phyloP scores from a whole-genome alignment of 2,329 filamentous ascomycete genomes.

The Alternaria triticina region DNA sequence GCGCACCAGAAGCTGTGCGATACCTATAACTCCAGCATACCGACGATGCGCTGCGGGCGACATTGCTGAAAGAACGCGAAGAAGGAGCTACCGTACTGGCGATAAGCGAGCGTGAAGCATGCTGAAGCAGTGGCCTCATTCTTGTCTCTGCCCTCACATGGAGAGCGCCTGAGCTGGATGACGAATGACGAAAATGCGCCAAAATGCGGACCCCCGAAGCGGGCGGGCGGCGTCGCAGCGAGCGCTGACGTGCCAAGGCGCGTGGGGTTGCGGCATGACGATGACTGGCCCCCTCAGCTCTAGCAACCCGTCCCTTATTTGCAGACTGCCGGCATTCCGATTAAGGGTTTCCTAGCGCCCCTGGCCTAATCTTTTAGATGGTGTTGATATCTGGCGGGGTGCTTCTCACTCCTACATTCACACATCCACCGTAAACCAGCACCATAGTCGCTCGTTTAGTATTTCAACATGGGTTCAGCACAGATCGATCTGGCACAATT shows the following conservation, averaged over 20 bases:
- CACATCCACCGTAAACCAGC: not conserved
- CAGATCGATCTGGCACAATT: constrained; percentile 47
- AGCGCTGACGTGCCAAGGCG: constrained; percentile 37
- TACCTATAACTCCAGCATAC: constrained; percentile 41
- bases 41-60: constrained; percentile 20
- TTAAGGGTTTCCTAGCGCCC: constrained; percentile 22
- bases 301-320: constrained; percentile 5
- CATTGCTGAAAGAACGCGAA: constrained; percentile 16
- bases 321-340: constrained; percentile 28
- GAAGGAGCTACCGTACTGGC: constrained; percentile 21
- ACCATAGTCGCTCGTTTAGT: not conserved
- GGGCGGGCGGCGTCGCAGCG: constrained; percentile 15
- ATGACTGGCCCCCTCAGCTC: constrained; percentile 13
- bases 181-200: constrained; percentile 23
- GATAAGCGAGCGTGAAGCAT: constrained; percentile 46
- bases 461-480: constrained; percentile 40
- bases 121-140: constrained; percentile 51
- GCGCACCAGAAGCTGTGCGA: constrained; percentile 28
- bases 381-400: not conserved
- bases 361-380: not conserved
- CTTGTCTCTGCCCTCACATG: constrained; percentile 37
- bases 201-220: constrained; percentile 10
- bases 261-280: constrained; percentile 24
- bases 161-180: constrained; percentile 16
- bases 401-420: not conserved